These are phyloP conservation scores for Thermoascus crustaceus DNA, from an alignment of 2,329 filamentous ascomycete genomes.

Conservation along the genomic window DNA sequence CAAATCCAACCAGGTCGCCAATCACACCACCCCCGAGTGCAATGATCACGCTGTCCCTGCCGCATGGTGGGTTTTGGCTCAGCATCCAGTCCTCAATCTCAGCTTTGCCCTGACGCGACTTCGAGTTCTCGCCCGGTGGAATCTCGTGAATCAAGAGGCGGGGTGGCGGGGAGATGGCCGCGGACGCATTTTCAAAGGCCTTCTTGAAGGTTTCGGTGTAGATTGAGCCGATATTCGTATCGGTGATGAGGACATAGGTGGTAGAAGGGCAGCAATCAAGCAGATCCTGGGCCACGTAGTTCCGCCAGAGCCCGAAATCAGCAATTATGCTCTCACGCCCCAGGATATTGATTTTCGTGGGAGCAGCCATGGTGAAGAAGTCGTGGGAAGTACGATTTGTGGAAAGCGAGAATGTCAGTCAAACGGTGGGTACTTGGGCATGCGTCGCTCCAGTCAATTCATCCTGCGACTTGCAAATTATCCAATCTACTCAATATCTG, in stretches of 20 bases:
- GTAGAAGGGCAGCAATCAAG: slow-evolving; percentile 69
- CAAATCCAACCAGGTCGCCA: slow-evolving; percentile 95
- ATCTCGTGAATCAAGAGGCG: slow-evolving; percentile 80
- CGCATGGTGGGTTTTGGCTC: slow-evolving; percentile 70
- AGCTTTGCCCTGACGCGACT: slow-evolving; percentile 86
- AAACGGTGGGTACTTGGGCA: neutral
- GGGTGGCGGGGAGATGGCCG: slow-evolving; percentile 41
- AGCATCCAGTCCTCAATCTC: slow-evolving; percentile 98
- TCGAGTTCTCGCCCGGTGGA: slow-evolving; percentile 86
- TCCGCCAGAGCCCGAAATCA: slow-evolving; percentile 82
- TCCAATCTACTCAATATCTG: no score
- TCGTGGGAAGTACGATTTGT: slow-evolving; percentile 5
- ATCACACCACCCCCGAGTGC: slow-evolving; percentile 94
- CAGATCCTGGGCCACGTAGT: slow-evolving; percentile 73
- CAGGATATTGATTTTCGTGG: slow-evolving; percentile 67
- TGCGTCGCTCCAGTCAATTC: slow-evolving; percentile 6
- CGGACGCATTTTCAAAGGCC: slow-evolving; percentile 49
- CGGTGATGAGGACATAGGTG: slow-evolving; percentile 93
- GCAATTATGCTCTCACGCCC: slow-evolving; percentile 86
- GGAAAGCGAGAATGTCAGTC: neutral
- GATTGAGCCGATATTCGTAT: slow-evolving; percentile 76
- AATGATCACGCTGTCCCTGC: slow-evolving; percentile 87
- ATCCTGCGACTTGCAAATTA: slow-evolving; percentile 10
- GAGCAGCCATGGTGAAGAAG: slow-evolving; percentile 28
- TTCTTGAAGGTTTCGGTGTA: slow-evolving; percentile 73